Percentiles rank a stretch among this genome's conserved stretches.
phyloP scores from a whole-genome alignment of 1,284 basidiomycete genomes.

The Macrocystidia cucumis region DNA sequence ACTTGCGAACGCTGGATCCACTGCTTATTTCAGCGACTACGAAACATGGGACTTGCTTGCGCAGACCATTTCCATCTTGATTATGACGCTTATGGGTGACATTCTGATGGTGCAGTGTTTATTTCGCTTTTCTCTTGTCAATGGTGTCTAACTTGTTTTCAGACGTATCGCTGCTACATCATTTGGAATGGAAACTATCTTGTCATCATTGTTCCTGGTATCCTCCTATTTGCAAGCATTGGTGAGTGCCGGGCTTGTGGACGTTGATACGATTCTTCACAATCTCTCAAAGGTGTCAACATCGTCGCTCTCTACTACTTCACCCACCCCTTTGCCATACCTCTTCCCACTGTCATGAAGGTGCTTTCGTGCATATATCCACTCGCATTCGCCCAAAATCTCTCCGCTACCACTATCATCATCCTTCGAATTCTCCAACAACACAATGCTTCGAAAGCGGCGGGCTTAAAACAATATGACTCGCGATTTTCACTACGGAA shows the following conservation, averaged over 20 bases:
- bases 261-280: no score
- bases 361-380: conserved; percentile 23
- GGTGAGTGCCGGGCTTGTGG: conserved; percentile 10
- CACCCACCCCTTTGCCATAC: conserved; percentile 1
- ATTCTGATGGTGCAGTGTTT: conserved; percentile 17
- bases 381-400: conserved; percentile 20
- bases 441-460: conserved; percentile 11
- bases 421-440: conserved; percentile 20
- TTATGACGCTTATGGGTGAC: conserved; percentile 22
- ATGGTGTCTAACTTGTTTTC: background rate
- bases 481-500: conserved; percentile 14
- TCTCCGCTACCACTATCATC: conserved; percentile 22
- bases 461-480: conserved; percentile 6
- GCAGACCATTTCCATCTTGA: conserved; percentile 18
- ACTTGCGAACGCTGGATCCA: conserved; percentile 15
- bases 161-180: conserved; percentile 23
- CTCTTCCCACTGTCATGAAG: conserved; percentile 10
- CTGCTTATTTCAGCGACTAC: conserved; percentile 17
- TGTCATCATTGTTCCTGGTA: conserved; percentile 3
- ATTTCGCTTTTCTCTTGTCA: background rate
- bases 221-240: conserved; percentile 11
- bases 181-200: conserved; percentile 6
- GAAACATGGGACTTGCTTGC: conserved; percentile 21
- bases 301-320: background rate
- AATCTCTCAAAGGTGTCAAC: conserved; percentile 2